A percentile compares a stretch with the other conserved stretches of the same genome.
Conservation (phyloP, 768 basidiomycete genomes). For the Boletus sp. region DNA sequence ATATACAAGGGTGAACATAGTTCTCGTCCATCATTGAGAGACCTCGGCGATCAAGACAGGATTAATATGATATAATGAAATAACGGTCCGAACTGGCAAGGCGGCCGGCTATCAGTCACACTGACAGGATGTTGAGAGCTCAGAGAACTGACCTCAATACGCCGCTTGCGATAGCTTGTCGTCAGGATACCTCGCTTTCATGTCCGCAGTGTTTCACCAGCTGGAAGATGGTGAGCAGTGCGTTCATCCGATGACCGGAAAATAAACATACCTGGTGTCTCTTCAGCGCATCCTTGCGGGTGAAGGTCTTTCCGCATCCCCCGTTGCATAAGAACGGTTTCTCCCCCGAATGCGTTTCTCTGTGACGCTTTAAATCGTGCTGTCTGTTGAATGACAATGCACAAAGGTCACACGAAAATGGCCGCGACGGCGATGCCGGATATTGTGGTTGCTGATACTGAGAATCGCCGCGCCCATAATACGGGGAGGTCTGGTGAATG, state of each 20-base stretch:
- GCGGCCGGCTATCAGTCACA: conserved; percentile 20
- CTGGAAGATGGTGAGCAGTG: conserved; percentile 35
- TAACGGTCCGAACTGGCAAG: conserved; percentile 18
- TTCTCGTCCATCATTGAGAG: conserved; percentile 14
- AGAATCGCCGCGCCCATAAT: conserved; percentile 33
- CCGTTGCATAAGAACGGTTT: conserved; percentile 83
- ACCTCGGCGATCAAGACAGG: conserved; percentile 16
- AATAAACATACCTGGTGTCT: conserved; percentile 65
- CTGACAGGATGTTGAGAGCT: conserved; percentile 3
- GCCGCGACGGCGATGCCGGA: conserved; percentile 56
- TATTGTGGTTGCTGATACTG: conserved; percentile 39
- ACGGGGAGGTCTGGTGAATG: conserved; percentile 29
- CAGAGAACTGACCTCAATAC: conserved; percentile 13
- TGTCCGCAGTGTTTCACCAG: conserved; percentile 78
- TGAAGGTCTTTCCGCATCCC: conserved; percentile 84
- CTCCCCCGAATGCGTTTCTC: conserved; percentile 82
- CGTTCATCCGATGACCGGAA: neutral
- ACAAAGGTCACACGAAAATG: conserved; percentile 70
- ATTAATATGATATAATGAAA: conserved; percentile 27
- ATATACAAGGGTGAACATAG: conserved; percentile 21
- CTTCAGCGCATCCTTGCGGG: conserved; percentile 82
- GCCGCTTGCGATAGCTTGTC: conserved; percentile 16
- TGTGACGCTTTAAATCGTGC: conserved; percentile 81
- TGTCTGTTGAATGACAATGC: conserved; percentile 81
- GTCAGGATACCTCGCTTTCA: conserved; percentile 46